Base-by-base conservation (phyloP, 73 alveolate genomes). In the Tetrahymena borealis region DNA sequence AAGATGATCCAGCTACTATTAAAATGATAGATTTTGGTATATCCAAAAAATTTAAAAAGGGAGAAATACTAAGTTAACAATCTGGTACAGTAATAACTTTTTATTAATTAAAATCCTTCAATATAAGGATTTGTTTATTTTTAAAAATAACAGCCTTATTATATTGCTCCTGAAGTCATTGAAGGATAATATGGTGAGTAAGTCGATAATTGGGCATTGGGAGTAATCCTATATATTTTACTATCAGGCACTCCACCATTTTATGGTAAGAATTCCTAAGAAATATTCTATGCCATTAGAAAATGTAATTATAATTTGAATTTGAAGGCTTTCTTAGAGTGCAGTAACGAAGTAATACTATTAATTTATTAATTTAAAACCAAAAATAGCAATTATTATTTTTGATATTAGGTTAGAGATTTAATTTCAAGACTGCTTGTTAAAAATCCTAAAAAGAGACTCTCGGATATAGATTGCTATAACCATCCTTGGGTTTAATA, bases 1-100 rank as follows among this genome's bases (percentile, higher is more conserved):
- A 94, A 35, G 96, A 96, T 38, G 93, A 91, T 38, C 93, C 94
- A 16, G 90, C 96, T 12, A 78, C 90, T 24, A 78, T 97, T 6
- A 98, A 98, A 91, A 95, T 98, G 32, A 98, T 98, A 32, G 99
- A 98, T 95, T 98, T 98, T 94, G 99, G 99, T 0, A 96, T 98
- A 7, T 85, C 96, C 35, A 79, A 90, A 60, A 94, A 42, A 24
- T 35, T 40, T 78, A 11, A 42, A 10, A 41, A 38, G 20, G 93
- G 94, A 20, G 95, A 39, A 28, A 90, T 91, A 10, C 38, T 90
- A 31, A 90, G 78, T 35, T 36, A 95, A 77, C 41, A 90, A 31
- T 90, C 90, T 31, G 97, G 96, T 41, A 94, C 96, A 24, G 94
- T 92, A 92, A n/a, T 28, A 60, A 2, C n/a, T n/a, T n/a, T n/a